Conservation (phyloP, 2,329 filamentous ascomycete species). For the Nemania bipapillata region DNA sequence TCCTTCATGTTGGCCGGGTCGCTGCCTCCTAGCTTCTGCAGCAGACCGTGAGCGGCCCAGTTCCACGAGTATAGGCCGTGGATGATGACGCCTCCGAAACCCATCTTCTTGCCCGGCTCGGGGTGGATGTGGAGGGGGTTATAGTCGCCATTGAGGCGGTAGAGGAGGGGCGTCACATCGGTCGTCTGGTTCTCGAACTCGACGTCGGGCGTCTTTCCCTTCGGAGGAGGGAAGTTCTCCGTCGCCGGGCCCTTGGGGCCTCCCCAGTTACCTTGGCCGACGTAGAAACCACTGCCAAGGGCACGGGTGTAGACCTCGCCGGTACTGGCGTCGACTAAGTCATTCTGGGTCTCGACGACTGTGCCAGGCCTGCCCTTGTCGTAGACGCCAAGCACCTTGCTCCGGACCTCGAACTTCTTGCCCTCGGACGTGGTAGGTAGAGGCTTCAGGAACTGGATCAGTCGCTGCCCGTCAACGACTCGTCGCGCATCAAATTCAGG, state of each 20-base stretch:
- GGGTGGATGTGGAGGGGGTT: conserved; percentile 91
- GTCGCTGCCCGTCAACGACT: conserved; percentile 85
- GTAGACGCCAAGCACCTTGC: conserved; percentile 84
- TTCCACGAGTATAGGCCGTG: conserved; percentile 93
- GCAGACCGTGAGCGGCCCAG: conserved; percentile 75
- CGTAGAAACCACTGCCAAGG: conserved; percentile 78
- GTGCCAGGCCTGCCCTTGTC: conserved; percentile 88
- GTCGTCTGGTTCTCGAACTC: conserved; percentile 77
- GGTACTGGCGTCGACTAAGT: conserved; percentile 75
- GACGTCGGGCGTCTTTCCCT: conserved; percentile 75
- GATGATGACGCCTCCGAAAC: conserved; percentile 88
- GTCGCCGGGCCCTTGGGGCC: conserved; percentile 89
- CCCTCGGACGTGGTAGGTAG: conserved; percentile 78
- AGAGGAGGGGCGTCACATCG: conserved; percentile 77
- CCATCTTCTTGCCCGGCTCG: conserved; percentile 87
- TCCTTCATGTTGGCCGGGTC: conserved; percentile 85
- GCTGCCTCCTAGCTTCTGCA: conserved; percentile 77
- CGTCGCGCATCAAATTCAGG: conserved; percentile 79
- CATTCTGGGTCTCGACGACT: conserved; percentile 81
- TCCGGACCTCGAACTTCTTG: conserved; percentile 77
- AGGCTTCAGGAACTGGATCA: conserved; percentile 79
- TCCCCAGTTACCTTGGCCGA: conserved; percentile 83
- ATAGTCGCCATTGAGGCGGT: conserved; percentile 91
- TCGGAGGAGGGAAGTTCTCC: conserved; percentile 79
- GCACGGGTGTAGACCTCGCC: conserved; percentile 78